Base-by-base conservation (phyloP, 305 asterid species). In the Fraxinus velutina region DNA sequence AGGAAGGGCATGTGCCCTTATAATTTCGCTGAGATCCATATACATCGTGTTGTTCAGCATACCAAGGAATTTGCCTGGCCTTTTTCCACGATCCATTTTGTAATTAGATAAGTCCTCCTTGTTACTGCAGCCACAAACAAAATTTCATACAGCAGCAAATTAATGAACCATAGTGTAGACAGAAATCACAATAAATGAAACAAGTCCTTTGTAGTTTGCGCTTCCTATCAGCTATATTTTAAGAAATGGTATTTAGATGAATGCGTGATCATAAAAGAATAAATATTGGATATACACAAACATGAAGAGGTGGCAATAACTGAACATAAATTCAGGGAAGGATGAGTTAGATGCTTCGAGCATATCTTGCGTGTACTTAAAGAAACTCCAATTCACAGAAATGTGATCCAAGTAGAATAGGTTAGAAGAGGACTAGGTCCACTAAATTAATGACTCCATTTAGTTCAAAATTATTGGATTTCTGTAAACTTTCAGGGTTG, bases 81-180 rank as follows among this genome's bases (percentile, higher is more conserved):
- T 88, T 83, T 88, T 90, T 36, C 90, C 92, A 39, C 86, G 88
- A 84, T 89, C 89, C 92, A 90, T 90, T 33, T 42, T 52, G 42
- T 34, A 80, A 66, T 75, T 13, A 75, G 76, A 37, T 6, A 3
- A 34, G 47, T 78, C 83, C 71, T 50, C 73, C 82, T 75, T 52
- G 15, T 64, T 64, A 62, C 74, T 39, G 80, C 79, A 42, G 27
- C 78, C 15, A 64, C 71, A 70, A 2, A 70, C 37, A n/a, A 62
- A 76, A 8, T 64, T 77, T n/a, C 50, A 27, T 24, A 66, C 73
- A 66, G 19, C 19, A 66, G 37, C 8, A 6, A 21, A 66, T 9
- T 66, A 52, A 52, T 5, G 32, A 66, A 12, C 29, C 30, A 10
- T 21, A 12, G 17, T 66, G 19, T 29, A 27, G 72, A 62, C 13